Evolutionary conservation across 768 basidiomycete genomes (phyloP), one percentile per base, ranked within the genome.

Genomic region (Cytidiella melzeri): DNA sequence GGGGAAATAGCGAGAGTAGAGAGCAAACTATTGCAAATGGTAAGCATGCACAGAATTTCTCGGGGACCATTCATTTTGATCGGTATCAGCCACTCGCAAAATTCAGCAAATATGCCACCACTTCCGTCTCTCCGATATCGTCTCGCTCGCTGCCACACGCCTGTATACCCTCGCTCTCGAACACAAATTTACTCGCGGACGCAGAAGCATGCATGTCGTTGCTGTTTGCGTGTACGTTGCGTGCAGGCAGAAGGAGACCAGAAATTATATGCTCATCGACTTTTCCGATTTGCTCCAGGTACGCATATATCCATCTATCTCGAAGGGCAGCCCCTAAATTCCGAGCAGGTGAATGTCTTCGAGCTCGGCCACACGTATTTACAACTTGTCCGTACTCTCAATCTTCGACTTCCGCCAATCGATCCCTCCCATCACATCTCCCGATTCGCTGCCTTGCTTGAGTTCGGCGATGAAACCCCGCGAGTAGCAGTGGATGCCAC

Each of bases 381-480:
- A 28, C 92, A 96, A 62, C 84, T 98, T 25, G 84, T 95, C 11
- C 91, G 84, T 65, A 86, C 83, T 1, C 80, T 97, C 45, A 84
- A 88, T 55, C 78, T 95, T 36, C 81, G 82, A 26, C 76, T 93
- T 5, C 92, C 92, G 0, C 79, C 92, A 36, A 85, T 97, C 60
- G 95, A 99, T 62, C 95, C 96, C 0, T 91, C 92, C 0, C 90
- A 97, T 64, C 98, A 94, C 69, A 96, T 97, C 57, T 86, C 89
- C 21, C 88, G 96, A 28, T 99, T 98, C 59, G 86, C 94, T 13
- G 84, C 92, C 11, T 76, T 96, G 7, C 85, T 99, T 42, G 94
- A 96, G 65, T 97, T 99, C 57, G 94, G 94, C 3, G 92, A 94
- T 41, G 92, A 95, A 63, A 93, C 91, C 1, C 81, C 88, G 58